These are phyloP conservation scores for Mycena albidolilacea DNA, from an alignment of 768 basidiomycete genomes.

Conservation along the genomic window DNA sequence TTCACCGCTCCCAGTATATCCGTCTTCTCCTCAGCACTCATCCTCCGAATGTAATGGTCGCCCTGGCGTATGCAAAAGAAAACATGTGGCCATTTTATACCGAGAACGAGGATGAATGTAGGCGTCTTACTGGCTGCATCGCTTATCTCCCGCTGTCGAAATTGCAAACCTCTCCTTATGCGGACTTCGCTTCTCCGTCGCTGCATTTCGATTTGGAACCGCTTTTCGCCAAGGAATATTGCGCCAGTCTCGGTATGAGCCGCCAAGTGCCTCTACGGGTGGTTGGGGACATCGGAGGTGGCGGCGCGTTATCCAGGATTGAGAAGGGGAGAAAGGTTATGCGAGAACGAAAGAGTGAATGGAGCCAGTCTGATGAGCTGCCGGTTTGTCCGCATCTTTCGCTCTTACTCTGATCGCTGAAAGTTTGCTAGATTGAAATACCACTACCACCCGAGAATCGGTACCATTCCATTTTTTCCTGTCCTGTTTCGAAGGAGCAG, in stretches of 20 bases:
- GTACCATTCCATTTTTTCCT: constrained; percentile 98
- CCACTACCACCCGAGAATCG: constrained; percentile 88
- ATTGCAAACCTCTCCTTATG: constrained; percentile 80
- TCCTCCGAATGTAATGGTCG: constrained; percentile 69
- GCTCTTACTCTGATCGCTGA: constrained; percentile 20
- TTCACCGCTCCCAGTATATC: constrained; percentile 93
- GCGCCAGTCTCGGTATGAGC: constrained; percentile 89
- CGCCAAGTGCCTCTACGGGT: constrained; percentile 90
- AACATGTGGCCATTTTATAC: constrained; percentile 75
- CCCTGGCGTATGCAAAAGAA: constrained; percentile 82
- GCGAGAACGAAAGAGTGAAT: constrained; percentile 93
- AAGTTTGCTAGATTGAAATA: constrained; percentile 86
- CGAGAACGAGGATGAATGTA: constrained; percentile 75
- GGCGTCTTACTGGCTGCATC: constrained; percentile 78
- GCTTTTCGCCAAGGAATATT: constrained; percentile 91
- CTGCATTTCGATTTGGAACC: constrained; percentile 85
- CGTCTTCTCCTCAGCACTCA: constrained; percentile 78
- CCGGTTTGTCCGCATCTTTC: constrained; percentile 68
- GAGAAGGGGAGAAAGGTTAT: constrained; percentile 96
- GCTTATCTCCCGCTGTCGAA: constrained; percentile 78
- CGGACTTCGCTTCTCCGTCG: constrained; percentile 78
- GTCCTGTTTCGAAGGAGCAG: constrained; percentile 98
- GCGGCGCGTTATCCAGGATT: constrained; percentile 91
- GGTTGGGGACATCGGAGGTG: constrained; percentile 93
- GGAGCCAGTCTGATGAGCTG: constrained; percentile 90